Evolutionary conservation across 495 filamentous ascomycete species (phyloP).

Genomic region (Trichocladium antarcticum): DNA sequence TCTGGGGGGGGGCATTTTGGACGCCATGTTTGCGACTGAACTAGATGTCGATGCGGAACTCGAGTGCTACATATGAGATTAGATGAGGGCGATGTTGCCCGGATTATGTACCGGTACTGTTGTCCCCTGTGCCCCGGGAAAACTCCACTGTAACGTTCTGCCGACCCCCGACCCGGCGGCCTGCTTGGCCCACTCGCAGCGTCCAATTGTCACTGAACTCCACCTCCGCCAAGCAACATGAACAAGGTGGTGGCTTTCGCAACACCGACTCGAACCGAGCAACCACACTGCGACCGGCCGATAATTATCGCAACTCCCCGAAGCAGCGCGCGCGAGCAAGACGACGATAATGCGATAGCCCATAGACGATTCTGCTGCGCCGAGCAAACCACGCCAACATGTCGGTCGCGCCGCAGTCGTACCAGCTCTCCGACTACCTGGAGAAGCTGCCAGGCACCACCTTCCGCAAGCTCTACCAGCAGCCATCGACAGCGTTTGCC

Average conservation of each 20-base stretch:
- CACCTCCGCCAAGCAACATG: too few species aligned
- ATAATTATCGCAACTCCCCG: too few species aligned
- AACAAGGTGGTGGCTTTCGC: too few species aligned
- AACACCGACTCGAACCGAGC: too few species aligned
- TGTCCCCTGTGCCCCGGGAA: neutral
- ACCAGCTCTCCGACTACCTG: constrained; percentile 67
- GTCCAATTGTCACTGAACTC: too few species aligned
- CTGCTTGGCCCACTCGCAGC: too few species aligned
- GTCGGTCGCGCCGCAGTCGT: constrained; percentile 25
- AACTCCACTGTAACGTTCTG: constrained; percentile 18
- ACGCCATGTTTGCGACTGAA: constrained; percentile 15
- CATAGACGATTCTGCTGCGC: neutral
- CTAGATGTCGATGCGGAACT: neutral
- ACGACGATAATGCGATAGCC: constrained; percentile 6
- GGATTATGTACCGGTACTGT: too few species aligned
- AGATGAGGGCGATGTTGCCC: neutral
- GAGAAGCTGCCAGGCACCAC: constrained; percentile 81
- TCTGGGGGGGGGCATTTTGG: constrained; percentile 25
- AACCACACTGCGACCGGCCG: too few species aligned
- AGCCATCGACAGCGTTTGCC: constrained; percentile 87
- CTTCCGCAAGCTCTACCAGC: constrained; percentile 81
- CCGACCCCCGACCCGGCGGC: neutral
- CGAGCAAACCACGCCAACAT: constrained; percentile 11
- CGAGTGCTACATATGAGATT: neutral
- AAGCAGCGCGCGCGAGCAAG: neutral